Conservation (phyloP, 2,329 filamentous ascomycete species). For the Xenoacremonium recifei region DNA sequence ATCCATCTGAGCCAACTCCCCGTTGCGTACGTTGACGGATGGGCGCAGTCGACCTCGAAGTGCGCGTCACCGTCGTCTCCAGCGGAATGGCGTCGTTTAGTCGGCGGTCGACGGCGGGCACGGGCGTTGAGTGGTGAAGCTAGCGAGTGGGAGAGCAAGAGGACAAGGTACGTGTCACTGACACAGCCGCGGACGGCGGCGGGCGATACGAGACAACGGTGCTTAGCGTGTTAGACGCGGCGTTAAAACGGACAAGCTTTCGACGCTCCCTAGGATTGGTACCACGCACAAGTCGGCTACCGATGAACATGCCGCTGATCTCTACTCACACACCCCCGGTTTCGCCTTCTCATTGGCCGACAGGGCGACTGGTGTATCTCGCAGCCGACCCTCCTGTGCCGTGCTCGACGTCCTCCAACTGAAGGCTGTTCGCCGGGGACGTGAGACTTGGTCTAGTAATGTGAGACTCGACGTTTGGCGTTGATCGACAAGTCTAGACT, state of each 20-base stretch:
- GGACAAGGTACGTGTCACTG: constrained; percentile 6
- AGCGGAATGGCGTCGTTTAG: constrained; percentile 9
- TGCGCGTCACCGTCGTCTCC: constrained; percentile 2
- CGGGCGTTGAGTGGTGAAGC: constrained; percentile 6
- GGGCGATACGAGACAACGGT: constrained; percentile 26
- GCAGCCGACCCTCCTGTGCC: background rate
- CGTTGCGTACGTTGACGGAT: too few relatives aligned
- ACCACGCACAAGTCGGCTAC: background rate
- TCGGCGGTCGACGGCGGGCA: constrained; percentile 8
- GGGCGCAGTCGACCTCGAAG: too few relatives aligned
- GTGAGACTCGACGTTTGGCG: background rate
- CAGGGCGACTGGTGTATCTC: constrained; percentile 19
- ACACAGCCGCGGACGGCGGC: constrained; percentile 30
- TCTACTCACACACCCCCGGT: background rate
- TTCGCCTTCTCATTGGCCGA: constrained; percentile 16
- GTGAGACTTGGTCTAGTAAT: background rate
- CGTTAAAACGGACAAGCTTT: constrained; percentile 25
- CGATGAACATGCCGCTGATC: background rate
- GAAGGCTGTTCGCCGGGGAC: background rate
- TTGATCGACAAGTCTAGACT: background rate
- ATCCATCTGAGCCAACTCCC: too few relatives aligned
- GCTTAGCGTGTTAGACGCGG: constrained; percentile 32
- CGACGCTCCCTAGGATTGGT: background rate
- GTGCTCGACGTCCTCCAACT: constrained; percentile 4
- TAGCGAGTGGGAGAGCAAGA: too few relatives aligned